Percentiles rank a stretch among this genome's conserved stretches.
Evolutionary conservation across 805 yeast genomes (phyloP).

Genomic region (Ogataea parapolymorpha): DNA sequence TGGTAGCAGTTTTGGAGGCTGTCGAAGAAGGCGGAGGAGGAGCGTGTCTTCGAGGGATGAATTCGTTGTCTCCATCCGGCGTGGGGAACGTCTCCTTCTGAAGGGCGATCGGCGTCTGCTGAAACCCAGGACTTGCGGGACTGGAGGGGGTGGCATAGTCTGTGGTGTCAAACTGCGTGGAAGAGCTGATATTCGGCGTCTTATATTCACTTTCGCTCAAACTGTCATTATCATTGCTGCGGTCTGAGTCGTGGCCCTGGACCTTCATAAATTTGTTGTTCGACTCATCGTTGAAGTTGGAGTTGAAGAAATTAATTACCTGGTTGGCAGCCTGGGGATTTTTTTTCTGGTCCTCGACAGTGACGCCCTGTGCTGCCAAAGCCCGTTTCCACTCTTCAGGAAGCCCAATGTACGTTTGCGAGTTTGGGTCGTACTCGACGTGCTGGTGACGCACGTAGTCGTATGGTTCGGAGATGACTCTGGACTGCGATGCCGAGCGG

Average conservation of each 20-base stretch:
- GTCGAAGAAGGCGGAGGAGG: slow-evolving; percentile 33
- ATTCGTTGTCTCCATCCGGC: slow-evolving; percentile 22
- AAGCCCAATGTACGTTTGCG: slow-evolving; percentile 87
- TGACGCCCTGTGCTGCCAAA: slow-evolving; percentile 80
- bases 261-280: slow-evolving; percentile 31
- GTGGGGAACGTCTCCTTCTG: slow-evolving; percentile 8
- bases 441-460: slow-evolving; percentile 89
- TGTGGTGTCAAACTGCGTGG: slow-evolving; percentile 14
- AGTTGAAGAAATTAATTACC: slow-evolving; percentile 29
- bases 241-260: slow-evolving; percentile 18
- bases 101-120: slow-evolving; percentile 10
- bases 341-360: slow-evolving; percentile 81
- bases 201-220: slow-evolving; percentile 16
- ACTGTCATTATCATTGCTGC: slow-evolving; percentile 21
- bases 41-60: slow-evolving; percentile 35
- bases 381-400: slow-evolving; percentile 92
- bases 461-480: slow-evolving; percentile 85
- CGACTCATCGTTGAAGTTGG: slow-evolving; percentile 23
- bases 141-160: slow-evolving; percentile 14
- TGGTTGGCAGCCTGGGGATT: slow-evolving; percentile 83
- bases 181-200: slow-evolving; percentile 17
- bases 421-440: slow-evolving; percentile 80
- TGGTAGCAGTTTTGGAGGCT: slow-evolving; percentile 1
- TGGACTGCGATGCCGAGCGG: slow-evolving; percentile 17
- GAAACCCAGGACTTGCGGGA: slow-evolving; percentile 9